phyloP scores from a whole-genome alignment of 495 filamentous ascomycete species.

The Aspergillus avenaceus region DNA sequence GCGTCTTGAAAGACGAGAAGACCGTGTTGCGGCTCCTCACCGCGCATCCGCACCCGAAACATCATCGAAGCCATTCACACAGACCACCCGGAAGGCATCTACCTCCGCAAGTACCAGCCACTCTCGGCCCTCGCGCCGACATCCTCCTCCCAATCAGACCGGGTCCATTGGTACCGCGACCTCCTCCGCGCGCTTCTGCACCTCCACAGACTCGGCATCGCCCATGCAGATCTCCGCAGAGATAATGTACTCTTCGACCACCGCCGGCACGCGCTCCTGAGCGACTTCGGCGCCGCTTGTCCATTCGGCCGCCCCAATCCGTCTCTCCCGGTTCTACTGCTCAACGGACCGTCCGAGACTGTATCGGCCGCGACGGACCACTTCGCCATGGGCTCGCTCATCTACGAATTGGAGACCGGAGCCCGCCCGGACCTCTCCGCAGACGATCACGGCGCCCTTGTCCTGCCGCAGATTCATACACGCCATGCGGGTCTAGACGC shows the following conservation, averaged over 20 bases:
- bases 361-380: conserved; percentile 21
- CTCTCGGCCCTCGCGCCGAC: conserved; percentile 8
- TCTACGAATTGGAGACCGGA: conserved; percentile 21
- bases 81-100: conserved; percentile 18
- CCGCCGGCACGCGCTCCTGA: conserved; percentile 14
- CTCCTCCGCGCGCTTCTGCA: conserved; percentile 14
- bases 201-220: conserved; percentile 14
- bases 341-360: conserved; percentile 17
- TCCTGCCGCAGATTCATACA: conserved; percentile 16
- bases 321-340: conserved; percentile 14
- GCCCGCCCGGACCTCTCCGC: conserved; percentile 15
- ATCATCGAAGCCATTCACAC: conserved; percentile 20
- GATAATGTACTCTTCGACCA: conserved; percentile 20
- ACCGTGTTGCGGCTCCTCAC: neutral
- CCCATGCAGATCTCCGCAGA: conserved; percentile 14
- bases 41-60: neutral
- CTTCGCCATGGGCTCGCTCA: conserved; percentile 22
- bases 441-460: conserved; percentile 12
- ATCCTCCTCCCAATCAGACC: conserved; percentile 2
- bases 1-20: neutral
- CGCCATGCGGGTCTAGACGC: conserved; percentile 13
- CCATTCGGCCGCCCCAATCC: conserved; percentile 19
- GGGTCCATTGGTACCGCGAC: conserved; percentile 14
- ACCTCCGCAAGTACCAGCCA: conserved; percentile 15
- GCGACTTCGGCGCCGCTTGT: conserved; percentile 21